A percentile compares a stretch with the other conserved stretches of the same genome.
phyloP scores from a whole-genome alignment of 805 yeast species.

The Helenozyma baotianmanensis region DNA sequence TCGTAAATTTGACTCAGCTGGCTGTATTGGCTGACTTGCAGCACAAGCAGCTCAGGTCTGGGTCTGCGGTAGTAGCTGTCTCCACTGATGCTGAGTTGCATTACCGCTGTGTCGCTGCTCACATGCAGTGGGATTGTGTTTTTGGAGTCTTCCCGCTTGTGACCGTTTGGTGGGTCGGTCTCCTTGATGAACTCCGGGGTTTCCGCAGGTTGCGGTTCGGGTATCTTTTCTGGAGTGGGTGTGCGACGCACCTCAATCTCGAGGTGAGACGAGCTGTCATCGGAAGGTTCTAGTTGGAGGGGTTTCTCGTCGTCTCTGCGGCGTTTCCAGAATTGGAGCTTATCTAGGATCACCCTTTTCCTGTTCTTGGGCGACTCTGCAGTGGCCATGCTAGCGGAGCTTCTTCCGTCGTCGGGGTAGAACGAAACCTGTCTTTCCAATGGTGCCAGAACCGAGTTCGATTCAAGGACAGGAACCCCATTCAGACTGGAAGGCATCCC shows the following conservation, averaged over 20 bases:
- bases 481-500: no score
- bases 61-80: slow-evolving; percentile 8
- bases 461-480: neutral
- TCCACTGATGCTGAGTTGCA: neutral
- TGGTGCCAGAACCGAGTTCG: slow-evolving; percentile 4
- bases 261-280: no score
- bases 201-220: no score
- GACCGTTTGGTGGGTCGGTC: no score
- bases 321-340: slow-evolving; percentile 37
- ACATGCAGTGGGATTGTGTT: neutral
- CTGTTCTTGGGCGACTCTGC: slow-evolving; percentile 18
- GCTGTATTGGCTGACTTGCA: slow-evolving; percentile 36
- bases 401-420: slow-evolving; percentile 16
- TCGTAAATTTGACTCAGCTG: slow-evolving; percentile 39
- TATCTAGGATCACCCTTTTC: slow-evolving; percentile 26
- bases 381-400: slow-evolving; percentile 4
- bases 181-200: no score
- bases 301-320: neutral
- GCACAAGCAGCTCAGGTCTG: slow-evolving; percentile 39
- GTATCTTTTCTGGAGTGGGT: no score
- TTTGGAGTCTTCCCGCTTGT: no score
- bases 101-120: slow-evolving; percentile 2
- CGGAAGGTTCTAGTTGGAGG: neutral
- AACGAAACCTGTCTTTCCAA: slow-evolving; percentile 21
- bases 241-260: no score